A percentile compares a stretch with the other conserved stretches of the same genome.
phyloP scores from a whole-genome alignment of 208 protist genomes.

The Leishmania gerbilli region DNA sequence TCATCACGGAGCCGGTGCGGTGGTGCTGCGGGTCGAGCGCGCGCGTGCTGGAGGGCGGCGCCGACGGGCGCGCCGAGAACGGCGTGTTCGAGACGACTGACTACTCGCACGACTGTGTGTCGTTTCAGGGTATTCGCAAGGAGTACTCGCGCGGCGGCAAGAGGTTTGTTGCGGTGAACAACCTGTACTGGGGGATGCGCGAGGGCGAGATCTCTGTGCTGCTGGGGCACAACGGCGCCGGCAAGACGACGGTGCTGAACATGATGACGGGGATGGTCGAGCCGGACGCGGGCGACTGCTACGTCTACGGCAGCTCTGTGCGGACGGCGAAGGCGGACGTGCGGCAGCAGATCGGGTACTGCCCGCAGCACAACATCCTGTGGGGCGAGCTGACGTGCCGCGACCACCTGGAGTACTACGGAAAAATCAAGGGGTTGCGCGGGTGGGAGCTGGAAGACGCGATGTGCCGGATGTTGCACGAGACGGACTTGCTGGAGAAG shows the following conservation, averaged over 20 bases:
- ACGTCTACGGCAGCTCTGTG: constrained; percentile 43
- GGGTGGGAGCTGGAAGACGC: constrained; percentile 35
- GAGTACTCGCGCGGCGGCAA: constrained; percentile 42
- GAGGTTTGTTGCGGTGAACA: constrained; percentile 67
- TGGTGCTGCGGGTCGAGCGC: constrained; percentile 3
- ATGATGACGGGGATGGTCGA: constrained; percentile 78
- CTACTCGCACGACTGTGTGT: constrained; percentile 21
- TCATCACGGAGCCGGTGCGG: constrained; percentile 48
- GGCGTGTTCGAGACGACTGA: constrained; percentile 44
- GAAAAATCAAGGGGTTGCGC: constrained; percentile 79
- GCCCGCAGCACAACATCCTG: constrained; percentile 59
- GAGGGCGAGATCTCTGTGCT: constrained; percentile 75
- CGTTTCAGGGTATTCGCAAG: constrained; percentile 43
- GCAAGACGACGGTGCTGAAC: constrained; percentile 82
- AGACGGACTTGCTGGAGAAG: constrained; percentile 68
- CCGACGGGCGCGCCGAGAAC: constrained; percentile 23
- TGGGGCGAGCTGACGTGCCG: constrained; percentile 75
- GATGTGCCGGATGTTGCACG: constrained; percentile 47
- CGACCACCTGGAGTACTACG: constrained; percentile 93
- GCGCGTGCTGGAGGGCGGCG: constrained; percentile 23
- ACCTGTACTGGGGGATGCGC: constrained; percentile 73
- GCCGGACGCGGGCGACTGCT: constrained; percentile 64
- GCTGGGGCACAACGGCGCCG: constrained; percentile 85
- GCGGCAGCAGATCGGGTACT: constrained; percentile 68
- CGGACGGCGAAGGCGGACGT: too few species aligned